Conservation (phyloP, 2,329 filamentous ascomycete genomes). For the Zymoseptoria passerinii region DNA sequence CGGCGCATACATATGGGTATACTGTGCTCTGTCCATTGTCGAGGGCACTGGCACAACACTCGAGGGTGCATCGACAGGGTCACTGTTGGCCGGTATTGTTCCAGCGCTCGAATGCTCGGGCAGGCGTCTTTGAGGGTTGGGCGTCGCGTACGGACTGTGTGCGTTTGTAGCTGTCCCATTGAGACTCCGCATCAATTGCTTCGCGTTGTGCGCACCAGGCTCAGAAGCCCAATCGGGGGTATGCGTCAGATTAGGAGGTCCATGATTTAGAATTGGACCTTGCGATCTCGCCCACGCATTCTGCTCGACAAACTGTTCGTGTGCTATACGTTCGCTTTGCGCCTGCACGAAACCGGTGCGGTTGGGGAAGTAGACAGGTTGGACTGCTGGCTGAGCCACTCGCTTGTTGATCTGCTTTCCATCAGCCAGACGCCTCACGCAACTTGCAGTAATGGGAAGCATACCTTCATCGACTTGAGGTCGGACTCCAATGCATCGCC, state of each 20-base stretch:
- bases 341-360: conserved; percentile 15
- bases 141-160: conserved; percentile 25
- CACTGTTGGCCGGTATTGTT: conserved; percentile 20
- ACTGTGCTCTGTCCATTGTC: conserved; percentile 18
- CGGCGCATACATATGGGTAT: not conserved
- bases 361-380: conserved; percentile 19
- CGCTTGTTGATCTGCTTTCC: conserved; percentile 21
- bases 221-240: conserved; percentile 28
- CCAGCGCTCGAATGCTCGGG: conserved; percentile 21
- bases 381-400: conserved; percentile 12
- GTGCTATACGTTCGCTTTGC: conserved; percentile 27
- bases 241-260: conserved; percentile 25
- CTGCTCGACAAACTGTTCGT: conserved; percentile 77
- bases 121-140: conserved; percentile 21
- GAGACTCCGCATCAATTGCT: conserved; percentile 24
- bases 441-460: conserved; percentile 29
- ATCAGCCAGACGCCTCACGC: conserved; percentile 5
- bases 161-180: conserved; percentile 10
- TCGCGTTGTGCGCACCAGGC: conserved; percentile 12
- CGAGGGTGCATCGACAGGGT: conserved; percentile 25
- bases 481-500: conserved; percentile 74
- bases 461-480: conserved; percentile 79
- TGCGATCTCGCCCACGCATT: conserved; percentile 91
- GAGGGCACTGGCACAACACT: conserved; percentile 24
- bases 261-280: conserved; percentile 54